phyloP scores from a whole-genome alignment of 768 basidiomycete genomes.

The Pleurotus eryngii region DNA sequence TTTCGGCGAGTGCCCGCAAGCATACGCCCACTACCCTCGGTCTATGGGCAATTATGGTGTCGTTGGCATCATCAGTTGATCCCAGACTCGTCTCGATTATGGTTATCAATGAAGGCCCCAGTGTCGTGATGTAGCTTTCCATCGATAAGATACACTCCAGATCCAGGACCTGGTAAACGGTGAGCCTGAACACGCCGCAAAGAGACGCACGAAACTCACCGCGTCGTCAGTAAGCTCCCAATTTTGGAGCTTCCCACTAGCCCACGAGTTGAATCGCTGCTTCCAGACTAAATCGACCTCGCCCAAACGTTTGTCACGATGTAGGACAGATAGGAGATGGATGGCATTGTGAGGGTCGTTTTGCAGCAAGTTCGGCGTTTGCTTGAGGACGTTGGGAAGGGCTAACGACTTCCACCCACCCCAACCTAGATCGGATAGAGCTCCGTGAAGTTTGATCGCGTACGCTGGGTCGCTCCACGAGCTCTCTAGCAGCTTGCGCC shows the following conservation, averaged over 20 bases:
- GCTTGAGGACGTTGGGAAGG: slow-evolving; percentile 54
- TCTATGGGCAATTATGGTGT: slow-evolving; percentile 30
- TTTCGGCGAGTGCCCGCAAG: slow-evolving; percentile 47
- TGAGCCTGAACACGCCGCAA: background rate
- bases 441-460: slow-evolving; percentile 53
- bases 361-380: slow-evolving; percentile 44
- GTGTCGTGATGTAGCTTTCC: slow-evolving; percentile 42
- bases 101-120: slow-evolving; percentile 37
- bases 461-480: slow-evolving; percentile 42
- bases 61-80: slow-evolving; percentile 20
- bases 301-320: slow-evolving; percentile 44
- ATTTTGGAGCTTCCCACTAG: slow-evolving; percentile 35
- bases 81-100: slow-evolving; percentile 43
- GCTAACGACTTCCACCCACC: slow-evolving; percentile 75
- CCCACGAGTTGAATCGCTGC: slow-evolving; percentile 49
- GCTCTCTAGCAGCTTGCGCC: slow-evolving; percentile 55
- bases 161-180: slow-evolving; percentile 38
- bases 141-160: slow-evolving; percentile 55
- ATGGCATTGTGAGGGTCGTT: slow-evolving; percentile 39
- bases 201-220: slow-evolving; percentile 24
- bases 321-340: slow-evolving; percentile 48
- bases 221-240: slow-evolving; percentile 39
- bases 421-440: slow-evolving; percentile 66
- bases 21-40: slow-evolving; percentile 63
- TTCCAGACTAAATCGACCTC: slow-evolving; percentile 62